Evolutionary conservation across 179 eudicot genomes (phyloP).

Genomic region (Silene noctiflora): DNA sequence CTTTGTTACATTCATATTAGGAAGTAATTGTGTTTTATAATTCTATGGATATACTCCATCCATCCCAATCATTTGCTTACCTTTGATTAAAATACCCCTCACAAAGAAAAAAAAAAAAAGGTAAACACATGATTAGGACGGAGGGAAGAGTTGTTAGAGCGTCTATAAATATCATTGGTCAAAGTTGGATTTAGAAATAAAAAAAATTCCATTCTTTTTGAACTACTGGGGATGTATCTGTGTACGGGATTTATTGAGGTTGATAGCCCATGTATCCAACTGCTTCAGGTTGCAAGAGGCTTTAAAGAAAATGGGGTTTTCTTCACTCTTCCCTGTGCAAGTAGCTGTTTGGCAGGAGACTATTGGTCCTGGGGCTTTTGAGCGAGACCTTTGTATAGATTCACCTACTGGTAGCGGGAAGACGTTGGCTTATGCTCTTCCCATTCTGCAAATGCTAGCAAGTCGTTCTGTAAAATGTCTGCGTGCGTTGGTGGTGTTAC

Average conservation of each 20-base stretch:
- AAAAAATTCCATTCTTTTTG: neutral
- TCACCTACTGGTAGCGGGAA: conserved; percentile 99
- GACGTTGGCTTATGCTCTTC: conserved; percentile 86
- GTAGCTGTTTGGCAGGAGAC: conserved; percentile 97
- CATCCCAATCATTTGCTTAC: neutral
- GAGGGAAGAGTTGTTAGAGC: neutral
- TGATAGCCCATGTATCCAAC: neutral
- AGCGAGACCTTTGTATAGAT: conserved; percentile 86
- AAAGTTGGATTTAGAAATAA: neutral
- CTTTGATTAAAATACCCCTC: neutral
- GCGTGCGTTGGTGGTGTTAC: conserved; percentile 89
- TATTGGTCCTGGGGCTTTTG: conserved; percentile 89
- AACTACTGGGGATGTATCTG: neutral
- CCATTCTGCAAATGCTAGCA: conserved; percentile 75
- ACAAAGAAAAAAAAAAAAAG: neutral
- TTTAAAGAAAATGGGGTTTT: conserved; percentile 54
- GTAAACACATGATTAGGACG: neutral
- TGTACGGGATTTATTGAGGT: no score
- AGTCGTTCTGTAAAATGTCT: conserved; percentile 64
- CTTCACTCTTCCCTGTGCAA: conserved; percentile 91
- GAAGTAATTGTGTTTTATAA: neutral
- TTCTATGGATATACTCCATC: neutral
- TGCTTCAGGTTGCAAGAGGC: conserved; percentile 62
- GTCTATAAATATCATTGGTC: neutral
- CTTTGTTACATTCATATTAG: neutral